A percentile compares a stretch with the other conserved stretches of the same genome.
Conservation (phyloP, 2,329 filamentous ascomycete genomes). For the Xylaria sp. region DNA sequence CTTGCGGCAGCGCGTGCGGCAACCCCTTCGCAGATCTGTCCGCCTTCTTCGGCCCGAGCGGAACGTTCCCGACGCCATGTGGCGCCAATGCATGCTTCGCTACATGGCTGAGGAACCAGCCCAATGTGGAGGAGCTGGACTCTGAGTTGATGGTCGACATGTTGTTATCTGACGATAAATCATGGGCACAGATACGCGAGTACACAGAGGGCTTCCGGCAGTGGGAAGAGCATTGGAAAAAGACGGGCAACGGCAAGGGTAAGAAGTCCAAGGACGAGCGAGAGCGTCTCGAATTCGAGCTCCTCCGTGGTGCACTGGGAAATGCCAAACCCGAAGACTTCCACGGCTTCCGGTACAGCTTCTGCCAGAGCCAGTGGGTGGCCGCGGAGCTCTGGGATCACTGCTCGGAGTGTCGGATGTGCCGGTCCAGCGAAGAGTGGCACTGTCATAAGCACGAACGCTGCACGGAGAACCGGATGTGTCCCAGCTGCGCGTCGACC, state of each 20-base stretch:
- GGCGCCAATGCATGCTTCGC: constrained; percentile 33
- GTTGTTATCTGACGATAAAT: constrained; percentile 32
- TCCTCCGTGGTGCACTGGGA: constrained; percentile 31
- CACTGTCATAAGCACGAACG: constrained; percentile 32
- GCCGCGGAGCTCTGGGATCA: constrained; percentile 28
- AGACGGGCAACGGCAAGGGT: constrained; percentile 26
- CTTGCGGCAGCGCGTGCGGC: constrained; percentile 30
- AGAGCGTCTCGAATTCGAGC: constrained; percentile 33
- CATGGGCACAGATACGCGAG: constrained; percentile 29
- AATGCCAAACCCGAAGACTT: constrained; percentile 31
- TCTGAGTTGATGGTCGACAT: constrained; percentile 34
- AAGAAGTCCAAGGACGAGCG: constrained; percentile 31
- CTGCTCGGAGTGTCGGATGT: constrained; percentile 31
- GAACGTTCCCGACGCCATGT: constrained; percentile 29
- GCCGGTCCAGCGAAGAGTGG: constrained; percentile 30
- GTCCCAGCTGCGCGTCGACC: constrained; percentile 26
- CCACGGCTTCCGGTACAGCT: constrained; percentile 32
- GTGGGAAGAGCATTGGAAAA: constrained; percentile 33
- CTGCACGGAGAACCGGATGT: constrained; percentile 30
- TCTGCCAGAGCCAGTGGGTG: constrained; percentile 32
- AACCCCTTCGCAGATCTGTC: constrained; percentile 33
- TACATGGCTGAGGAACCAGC: constrained; percentile 33
- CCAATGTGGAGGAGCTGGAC: constrained; percentile 33
- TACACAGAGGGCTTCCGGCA: constrained; percentile 28
- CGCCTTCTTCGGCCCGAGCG: constrained; percentile 30